Evolutionary conservation across 2,329 filamentous ascomycete genomes (phyloP).

Genomic region (Fusarium dlaminii): DNA sequence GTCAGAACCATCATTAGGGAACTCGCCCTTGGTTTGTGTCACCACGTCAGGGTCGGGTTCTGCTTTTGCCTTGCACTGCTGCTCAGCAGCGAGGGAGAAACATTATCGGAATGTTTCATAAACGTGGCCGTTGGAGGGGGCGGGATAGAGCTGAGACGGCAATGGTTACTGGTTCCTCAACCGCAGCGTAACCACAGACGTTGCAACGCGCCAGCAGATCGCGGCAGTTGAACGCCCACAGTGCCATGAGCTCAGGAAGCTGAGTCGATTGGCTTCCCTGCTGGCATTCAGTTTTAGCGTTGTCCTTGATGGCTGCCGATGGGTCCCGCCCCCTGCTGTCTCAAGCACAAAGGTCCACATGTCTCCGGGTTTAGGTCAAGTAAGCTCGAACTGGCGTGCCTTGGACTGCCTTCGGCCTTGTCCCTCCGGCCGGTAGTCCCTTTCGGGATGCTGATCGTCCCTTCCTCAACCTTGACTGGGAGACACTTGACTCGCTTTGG

Average conservation of each 20-base stretch:
- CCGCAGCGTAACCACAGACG: slow-evolving; percentile 37
- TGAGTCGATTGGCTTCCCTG: slow-evolving; percentile 33
- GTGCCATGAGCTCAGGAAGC: slow-evolving; percentile 34
- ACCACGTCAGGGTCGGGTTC: slow-evolving; percentile 18
- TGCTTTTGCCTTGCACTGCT: not conserved
- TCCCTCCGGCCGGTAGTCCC: slow-evolving; percentile 43
- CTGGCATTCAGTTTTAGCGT: slow-evolving; percentile 38
- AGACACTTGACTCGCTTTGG: slow-evolving; percentile 41
- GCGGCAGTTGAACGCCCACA: slow-evolving; percentile 43
- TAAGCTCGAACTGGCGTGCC: slow-evolving; percentile 33
- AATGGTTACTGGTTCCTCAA: slow-evolving; percentile 31
- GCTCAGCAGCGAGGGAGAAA: not conserved
- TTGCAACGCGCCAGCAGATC: slow-evolving; percentile 39
- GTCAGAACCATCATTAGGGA: slow-evolving; percentile 28
- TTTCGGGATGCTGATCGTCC: slow-evolving; percentile 42
- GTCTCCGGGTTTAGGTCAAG: slow-evolving; percentile 41
- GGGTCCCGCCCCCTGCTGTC: slow-evolving; percentile 42
- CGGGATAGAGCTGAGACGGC: slow-evolving; percentile 16
- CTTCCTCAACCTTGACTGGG: slow-evolving; percentile 33
- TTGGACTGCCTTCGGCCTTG: slow-evolving; percentile 35
- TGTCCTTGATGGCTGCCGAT: slow-evolving; percentile 41
- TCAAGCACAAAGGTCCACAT: slow-evolving; percentile 33
- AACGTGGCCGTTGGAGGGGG: slow-evolving; percentile 3
- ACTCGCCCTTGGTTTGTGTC: slow-evolving; percentile 21
- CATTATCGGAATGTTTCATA: slow-evolving; percentile 23